These are phyloP conservation scores for Psophocarpus tetragonolobus DNA, from an alignment of 306 rosid genomes.

Conservation along the genomic window DNA sequence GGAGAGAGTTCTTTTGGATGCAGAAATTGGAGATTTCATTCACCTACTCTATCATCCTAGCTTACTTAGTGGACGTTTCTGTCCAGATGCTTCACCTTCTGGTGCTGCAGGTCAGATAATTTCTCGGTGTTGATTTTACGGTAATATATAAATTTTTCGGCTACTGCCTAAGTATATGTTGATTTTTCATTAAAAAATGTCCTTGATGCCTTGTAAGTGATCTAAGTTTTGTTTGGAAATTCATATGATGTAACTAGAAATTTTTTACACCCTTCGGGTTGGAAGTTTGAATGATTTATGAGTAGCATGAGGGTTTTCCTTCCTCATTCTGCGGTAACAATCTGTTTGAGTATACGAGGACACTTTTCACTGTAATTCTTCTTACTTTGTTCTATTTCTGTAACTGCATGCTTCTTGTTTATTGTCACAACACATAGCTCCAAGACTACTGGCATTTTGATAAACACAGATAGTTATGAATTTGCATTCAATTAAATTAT, in stretches of 20 bases:
- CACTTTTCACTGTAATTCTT: constrained; percentile 11
- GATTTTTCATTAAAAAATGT: neutral
- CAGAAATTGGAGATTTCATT: constrained; percentile 84
- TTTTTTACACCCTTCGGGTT: constrained; percentile 22
- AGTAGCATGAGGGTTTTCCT: neutral
- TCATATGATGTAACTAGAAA: constrained; percentile 20
- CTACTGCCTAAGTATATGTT: neutral
- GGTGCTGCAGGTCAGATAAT: constrained; percentile 82
- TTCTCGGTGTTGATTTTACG: constrained; percentile 39
- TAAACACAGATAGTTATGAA: neutral
- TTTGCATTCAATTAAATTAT: constrained; percentile 28
- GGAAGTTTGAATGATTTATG: constrained; percentile 5
- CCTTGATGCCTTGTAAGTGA: constrained; percentile 11
- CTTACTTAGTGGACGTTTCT: constrained; percentile 88
- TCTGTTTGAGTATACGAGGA: neutral
- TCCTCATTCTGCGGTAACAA: neutral
- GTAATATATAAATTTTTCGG: constrained; percentile 14
- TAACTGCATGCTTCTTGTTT: constrained; percentile 12
- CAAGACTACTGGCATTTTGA: constrained; percentile 4
- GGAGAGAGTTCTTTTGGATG: constrained; percentile 88
- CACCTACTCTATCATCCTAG: constrained; percentile 96
- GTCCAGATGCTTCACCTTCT: constrained; percentile 98
- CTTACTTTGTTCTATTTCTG: neutral
- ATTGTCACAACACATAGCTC: constrained; percentile 21
- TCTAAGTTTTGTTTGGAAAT: constrained; percentile 14